These are phyloP conservation scores for Picea engelmannii DNA, from an alignment of 83 land plant genomes.

Conservation along the genomic window DNA sequence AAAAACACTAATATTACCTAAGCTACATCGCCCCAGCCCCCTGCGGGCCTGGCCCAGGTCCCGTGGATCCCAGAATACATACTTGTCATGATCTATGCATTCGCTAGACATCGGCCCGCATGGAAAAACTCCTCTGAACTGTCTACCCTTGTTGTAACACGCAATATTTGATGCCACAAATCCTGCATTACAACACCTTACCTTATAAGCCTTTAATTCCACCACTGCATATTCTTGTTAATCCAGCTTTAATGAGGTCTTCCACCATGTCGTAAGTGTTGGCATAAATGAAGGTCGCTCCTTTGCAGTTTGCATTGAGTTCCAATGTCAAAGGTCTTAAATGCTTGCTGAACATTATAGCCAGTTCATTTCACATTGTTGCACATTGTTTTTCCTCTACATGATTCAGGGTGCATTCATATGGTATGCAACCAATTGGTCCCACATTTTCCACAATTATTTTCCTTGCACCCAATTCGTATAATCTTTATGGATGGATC, in stretches of 20 bases:
- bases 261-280: conserved; percentile 48
- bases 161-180: too few species aligned
- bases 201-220: not conserved
- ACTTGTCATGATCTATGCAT: too few species aligned
- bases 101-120: too few species aligned
- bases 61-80: too few species aligned
- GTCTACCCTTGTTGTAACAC: too few species aligned
- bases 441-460: conserved; percentile 64
- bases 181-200: too few species aligned
- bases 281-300: conserved; percentile 50
- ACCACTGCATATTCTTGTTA: not conserved
- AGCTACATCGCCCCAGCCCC: too few species aligned
- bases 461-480: conserved; percentile 5
- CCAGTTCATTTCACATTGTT: conserved; percentile 40
- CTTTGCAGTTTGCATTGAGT: conserved; percentile 26
- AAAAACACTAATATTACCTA: too few species aligned
- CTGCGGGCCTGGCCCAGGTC: too few species aligned
- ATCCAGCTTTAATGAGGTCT: conserved; percentile 25
- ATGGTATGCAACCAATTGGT: conserved; percentile 48
- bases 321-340: conserved; percentile 15
- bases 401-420: too few species aligned
- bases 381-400: not conserved
- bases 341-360: conserved; percentile 36
- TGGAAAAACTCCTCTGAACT: too few species aligned
- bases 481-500: conserved; percentile 44